Percentiles rank a stretch among this genome's conserved stretches.
Conservation (phyloP, 2,329 filamentous ascomycete species). For the Venturia oleaginea region DNA sequence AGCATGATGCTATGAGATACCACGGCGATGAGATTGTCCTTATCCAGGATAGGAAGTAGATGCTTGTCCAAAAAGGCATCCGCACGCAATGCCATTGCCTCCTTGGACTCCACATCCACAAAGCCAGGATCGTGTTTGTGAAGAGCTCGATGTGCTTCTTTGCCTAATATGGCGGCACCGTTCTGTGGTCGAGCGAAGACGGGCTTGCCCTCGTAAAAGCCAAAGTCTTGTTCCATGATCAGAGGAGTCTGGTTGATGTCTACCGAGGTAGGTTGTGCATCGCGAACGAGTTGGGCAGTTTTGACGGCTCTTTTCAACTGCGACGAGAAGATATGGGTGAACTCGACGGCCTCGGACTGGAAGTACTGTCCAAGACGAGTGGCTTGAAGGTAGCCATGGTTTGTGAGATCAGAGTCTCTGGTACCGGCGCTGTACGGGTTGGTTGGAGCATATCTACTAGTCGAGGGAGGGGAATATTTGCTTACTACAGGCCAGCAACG, state of each 20-base stretch:
- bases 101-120: slow-evolving; percentile 56
- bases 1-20: slow-evolving; percentile 82
- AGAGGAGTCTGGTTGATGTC: slow-evolving; percentile 21
- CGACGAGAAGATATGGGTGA: slow-evolving; percentile 67
- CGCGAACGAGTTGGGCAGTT: slow-evolving; percentile 59
- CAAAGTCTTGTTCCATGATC: slow-evolving; percentile 63
- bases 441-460: background rate
- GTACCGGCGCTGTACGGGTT: slow-evolving; percentile 57
- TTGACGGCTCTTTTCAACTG: slow-evolving; percentile 63
- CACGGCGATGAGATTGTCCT: slow-evolving; percentile 49
- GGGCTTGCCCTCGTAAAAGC: slow-evolving; percentile 57
- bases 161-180: slow-evolving; percentile 25
- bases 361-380: slow-evolving; percentile 60
- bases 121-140: slow-evolving; percentile 36
- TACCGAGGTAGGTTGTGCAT: slow-evolving; percentile 38
- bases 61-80: slow-evolving; percentile 52
- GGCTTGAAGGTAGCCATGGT: slow-evolving; percentile 74
- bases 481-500: slow-evolving; percentile 66
- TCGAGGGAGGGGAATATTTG: too few relatives aligned
- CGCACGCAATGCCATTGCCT: slow-evolving; percentile 41
- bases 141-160: slow-evolving; percentile 30
- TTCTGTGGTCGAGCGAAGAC: slow-evolving; percentile 36
- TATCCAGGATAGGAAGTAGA: slow-evolving; percentile 55
- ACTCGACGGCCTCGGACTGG: slow-evolving; percentile 52
- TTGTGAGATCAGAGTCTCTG: slow-evolving; percentile 71